Conservation (phyloP, 768 basidiomycete species). For the Serendipita vermifera region DNA sequence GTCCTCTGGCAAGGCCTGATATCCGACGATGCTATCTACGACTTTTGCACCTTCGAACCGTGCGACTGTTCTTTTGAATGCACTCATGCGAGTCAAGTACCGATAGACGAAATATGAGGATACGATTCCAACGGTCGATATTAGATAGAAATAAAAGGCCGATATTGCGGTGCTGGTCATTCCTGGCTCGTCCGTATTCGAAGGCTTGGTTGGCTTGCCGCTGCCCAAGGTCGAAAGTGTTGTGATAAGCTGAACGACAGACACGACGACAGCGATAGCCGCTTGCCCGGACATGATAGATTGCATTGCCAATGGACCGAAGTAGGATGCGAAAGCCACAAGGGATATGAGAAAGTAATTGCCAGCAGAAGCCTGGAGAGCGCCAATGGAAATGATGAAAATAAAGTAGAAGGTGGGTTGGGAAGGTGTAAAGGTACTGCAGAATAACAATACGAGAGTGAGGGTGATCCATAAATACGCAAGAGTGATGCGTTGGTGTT, state of each 20-base stretch:
- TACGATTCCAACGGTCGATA: conserved; percentile 54
- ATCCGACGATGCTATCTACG: conserved; percentile 12
- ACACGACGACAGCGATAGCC: conserved; percentile 70
- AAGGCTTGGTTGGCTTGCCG: conserved; percentile 13
- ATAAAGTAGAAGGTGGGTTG: conserved; percentile 46
- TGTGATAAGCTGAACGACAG: conserved; percentile 59
- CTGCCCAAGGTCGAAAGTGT: conserved; percentile 39
- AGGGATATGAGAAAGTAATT: conserved; percentile 68
- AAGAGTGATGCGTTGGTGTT: neutral
- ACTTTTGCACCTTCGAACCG: conserved; percentile 31
- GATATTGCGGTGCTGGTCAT: conserved; percentile 26
- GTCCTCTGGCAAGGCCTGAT: neutral
- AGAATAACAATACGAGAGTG: conserved; percentile 39
- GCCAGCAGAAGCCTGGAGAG: conserved; percentile 45
- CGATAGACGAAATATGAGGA: conserved; percentile 39
- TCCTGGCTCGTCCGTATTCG: conserved; percentile 15
- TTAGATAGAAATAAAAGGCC: conserved; percentile 58
- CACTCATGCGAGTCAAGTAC: conserved; percentile 45
- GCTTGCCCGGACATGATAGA: conserved; percentile 74
- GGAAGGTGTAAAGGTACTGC: conserved; percentile 48
- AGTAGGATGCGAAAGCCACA: conserved; percentile 67
- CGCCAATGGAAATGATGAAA: conserved; percentile 50
- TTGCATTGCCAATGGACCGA: conserved; percentile 62
- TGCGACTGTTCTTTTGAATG: conserved; percentile 44
- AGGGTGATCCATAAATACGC: conserved; percentile 34